Conservation (phyloP, 352 stramenopile genomes). For the Phytophthora lateralis region DNA sequence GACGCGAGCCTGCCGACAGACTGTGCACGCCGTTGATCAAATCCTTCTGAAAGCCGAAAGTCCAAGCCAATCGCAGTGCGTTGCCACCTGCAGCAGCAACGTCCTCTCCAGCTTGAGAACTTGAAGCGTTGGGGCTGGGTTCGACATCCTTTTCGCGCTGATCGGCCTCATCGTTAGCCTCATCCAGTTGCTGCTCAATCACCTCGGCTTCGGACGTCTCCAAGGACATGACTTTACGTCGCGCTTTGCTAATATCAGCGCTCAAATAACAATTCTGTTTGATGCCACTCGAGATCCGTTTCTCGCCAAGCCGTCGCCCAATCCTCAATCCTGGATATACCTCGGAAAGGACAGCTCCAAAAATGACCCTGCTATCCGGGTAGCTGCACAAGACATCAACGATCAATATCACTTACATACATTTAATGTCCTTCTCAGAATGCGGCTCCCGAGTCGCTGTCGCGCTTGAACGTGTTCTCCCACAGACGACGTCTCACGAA, state of each 20-base stretch:
- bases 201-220: conserved; percentile 14
- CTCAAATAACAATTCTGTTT: background rate
- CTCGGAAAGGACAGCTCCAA: conserved; percentile 1
- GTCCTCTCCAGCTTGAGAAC: conserved; percentile 4
- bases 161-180: conserved; percentile 1
- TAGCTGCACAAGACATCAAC: conserved; percentile 2
- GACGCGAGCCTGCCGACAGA: conserved; percentile 64
- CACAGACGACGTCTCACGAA: conserved; percentile 73
- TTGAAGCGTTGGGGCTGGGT: conserved; percentile 5
- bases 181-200: conserved; percentile 4
- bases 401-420: conserved; percentile 24
- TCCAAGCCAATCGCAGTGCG: conserved; percentile 78
- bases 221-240: conserved; percentile 12
- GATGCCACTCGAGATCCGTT: conserved; percentile 31
- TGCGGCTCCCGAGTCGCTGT: conserved; percentile 16
- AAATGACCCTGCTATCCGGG: background rate
- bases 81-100: conserved; percentile 37
- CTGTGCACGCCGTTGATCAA: conserved; percentile 88
- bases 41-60: conserved; percentile 94
- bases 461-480: conserved; percentile 63
- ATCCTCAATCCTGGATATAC: conserved; percentile 9
- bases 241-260: background rate
- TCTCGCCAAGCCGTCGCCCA: conserved; percentile 23
- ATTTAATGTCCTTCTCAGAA: conserved; percentile 29
- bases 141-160: background rate